These are phyloP conservation scores for Thermothelomyces thermophilus DNA, from an alignment of 2,329 filamentous ascomycete species.

Conservation along the genomic window DNA sequence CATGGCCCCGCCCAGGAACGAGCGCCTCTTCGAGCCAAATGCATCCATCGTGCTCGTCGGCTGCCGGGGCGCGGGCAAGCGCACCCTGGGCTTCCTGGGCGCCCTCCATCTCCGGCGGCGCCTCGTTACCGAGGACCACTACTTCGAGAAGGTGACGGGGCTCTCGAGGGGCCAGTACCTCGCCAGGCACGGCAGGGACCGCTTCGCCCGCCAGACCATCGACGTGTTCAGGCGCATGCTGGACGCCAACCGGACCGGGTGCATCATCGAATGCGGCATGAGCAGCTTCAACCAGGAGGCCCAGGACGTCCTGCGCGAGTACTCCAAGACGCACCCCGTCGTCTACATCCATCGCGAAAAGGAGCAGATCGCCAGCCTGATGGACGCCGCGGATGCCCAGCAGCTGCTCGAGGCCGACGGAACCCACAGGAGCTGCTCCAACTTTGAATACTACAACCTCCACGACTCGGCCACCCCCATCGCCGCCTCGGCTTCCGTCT, in stretches of 20 bases:
- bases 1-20: constrained; percentile 31
- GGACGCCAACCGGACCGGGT: constrained; percentile 49
- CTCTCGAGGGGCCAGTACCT: constrained; percentile 54
- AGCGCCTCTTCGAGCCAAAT: constrained; percentile 46
- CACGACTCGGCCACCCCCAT: constrained; percentile 37
- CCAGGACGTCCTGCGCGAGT: constrained; percentile 51
- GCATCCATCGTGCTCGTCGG: constrained; percentile 66
- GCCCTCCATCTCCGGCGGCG: constrained; percentile 60
- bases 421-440: constrained; percentile 57
- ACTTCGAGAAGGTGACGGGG: constrained; percentile 60
- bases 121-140: constrained; percentile 61
- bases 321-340: constrained; percentile 58
- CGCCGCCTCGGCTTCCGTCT: constrained; percentile 17
- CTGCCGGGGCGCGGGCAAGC: constrained; percentile 64
- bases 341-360: constrained; percentile 63
- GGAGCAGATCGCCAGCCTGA: constrained; percentile 52
- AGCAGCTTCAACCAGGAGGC: constrained; percentile 56
- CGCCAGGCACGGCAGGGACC: constrained; percentile 51
- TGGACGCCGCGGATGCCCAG: constrained; percentile 47
- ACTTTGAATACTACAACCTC: constrained; percentile 66
- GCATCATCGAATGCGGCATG: constrained; percentile 64
- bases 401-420: constrained; percentile 50
- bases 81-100: constrained; percentile 65
- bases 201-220: constrained; percentile 56
- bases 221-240: constrained; percentile 57